phyloP scores from a whole-genome alignment of 2,329 filamentous ascomycete genomes.

The Laburnicola sp. region DNA sequence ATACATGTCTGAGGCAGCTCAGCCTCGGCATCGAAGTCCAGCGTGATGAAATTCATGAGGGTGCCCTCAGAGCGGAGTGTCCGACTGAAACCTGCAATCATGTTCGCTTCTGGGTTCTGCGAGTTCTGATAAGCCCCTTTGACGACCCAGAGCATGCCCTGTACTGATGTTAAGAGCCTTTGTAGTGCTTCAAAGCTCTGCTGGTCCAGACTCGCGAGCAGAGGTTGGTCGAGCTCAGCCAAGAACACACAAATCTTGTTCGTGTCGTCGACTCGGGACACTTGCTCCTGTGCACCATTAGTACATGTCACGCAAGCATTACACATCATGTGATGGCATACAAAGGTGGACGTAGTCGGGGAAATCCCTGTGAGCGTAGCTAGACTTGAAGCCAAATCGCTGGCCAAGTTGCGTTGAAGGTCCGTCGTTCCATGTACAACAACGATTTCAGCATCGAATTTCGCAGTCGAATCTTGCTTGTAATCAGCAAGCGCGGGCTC shows the following conservation, averaged over 20 bases:
- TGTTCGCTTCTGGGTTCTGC: slow-evolving; percentile 13
- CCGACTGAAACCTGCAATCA: slow-evolving; percentile 19
- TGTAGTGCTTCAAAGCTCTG: slow-evolving; percentile 12
- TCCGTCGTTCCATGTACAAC: slow-evolving; percentile 3
- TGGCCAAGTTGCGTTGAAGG: neutral
- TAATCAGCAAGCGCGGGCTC: slow-evolving; percentile 16
- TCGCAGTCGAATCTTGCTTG: neutral
- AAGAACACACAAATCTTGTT: slow-evolving; percentile 18
- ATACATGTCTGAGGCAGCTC: neutral
- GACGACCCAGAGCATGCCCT: slow-evolving; percentile 18
- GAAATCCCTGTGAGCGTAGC: neutral
- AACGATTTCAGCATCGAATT: slow-evolving; percentile 2
- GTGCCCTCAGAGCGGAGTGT: slow-evolving; percentile 19
- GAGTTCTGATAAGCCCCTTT: slow-evolving; percentile 15
- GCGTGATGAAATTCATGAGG: slow-evolving; percentile 17
- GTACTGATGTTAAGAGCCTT: slow-evolving; percentile 8
- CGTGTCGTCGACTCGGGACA: slow-evolving; percentile 6
- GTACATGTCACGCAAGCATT: no score
- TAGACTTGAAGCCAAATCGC: neutral
- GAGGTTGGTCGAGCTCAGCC: slow-evolving; percentile 12
- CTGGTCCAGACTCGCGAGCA: slow-evolving; percentile 11
- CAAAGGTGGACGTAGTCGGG: neutral
- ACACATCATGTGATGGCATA: no score
- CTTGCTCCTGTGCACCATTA: no score
- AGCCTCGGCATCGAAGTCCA: slow-evolving; percentile 17